phyloP scores from a whole-genome alignment of 768 basidiomycete genomes.

The Fomitopsis pulvina region DNA sequence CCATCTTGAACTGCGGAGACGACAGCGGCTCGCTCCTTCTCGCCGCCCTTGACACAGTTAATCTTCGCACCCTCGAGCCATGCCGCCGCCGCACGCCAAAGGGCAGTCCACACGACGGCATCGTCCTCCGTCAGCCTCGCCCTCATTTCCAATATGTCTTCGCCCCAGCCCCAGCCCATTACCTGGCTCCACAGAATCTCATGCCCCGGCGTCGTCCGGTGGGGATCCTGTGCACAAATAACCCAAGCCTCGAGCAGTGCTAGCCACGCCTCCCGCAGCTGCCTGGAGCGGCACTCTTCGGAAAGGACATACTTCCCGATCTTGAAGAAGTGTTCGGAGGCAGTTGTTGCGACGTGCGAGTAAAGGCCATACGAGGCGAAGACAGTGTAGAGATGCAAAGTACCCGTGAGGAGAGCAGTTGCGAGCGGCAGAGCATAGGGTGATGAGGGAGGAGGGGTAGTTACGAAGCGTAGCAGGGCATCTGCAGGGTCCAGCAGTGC shows the following conservation, averaged over 20 bases:
- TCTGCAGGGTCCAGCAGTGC: conserved; percentile 52
- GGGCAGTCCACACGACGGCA: conserved; percentile 25
- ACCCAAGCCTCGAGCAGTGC: conserved; percentile 66
- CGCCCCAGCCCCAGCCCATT: conserved; percentile 68
- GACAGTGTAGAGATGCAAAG: conserved; percentile 54
- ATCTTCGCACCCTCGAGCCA: conserved; percentile 77
- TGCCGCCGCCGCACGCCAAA: conserved; percentile 50
- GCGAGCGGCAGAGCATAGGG: conserved; percentile 32
- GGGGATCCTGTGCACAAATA: conserved; percentile 84
- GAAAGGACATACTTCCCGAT: conserved; percentile 44
- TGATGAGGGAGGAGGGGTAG: conserved; percentile 42
- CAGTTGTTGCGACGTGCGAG: conserved; percentile 59
- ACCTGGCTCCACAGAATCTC: conserved; percentile 89
- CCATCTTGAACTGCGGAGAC: conserved; percentile 29
- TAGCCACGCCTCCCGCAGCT: conserved; percentile 46
- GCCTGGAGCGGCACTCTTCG: conserved; percentile 26
- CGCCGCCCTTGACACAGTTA: conserved; percentile 64
- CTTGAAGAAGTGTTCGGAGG: conserved; percentile 45
- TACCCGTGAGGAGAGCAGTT: conserved; percentile 43
- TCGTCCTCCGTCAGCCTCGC: conserved; percentile 26
- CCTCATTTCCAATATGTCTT: conserved; percentile 41
- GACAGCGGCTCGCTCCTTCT: conserved; percentile 44
- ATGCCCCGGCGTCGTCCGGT: conserved; percentile 78
- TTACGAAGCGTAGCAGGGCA: conserved; percentile 66
- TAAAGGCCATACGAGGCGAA: conserved; percentile 79